Percentiles rank a stretch among this genome's conserved stretches.
phyloP scores from a whole-genome alignment of 192 early-diverging fungal species.

The Umbelopsis ramanniana region DNA sequence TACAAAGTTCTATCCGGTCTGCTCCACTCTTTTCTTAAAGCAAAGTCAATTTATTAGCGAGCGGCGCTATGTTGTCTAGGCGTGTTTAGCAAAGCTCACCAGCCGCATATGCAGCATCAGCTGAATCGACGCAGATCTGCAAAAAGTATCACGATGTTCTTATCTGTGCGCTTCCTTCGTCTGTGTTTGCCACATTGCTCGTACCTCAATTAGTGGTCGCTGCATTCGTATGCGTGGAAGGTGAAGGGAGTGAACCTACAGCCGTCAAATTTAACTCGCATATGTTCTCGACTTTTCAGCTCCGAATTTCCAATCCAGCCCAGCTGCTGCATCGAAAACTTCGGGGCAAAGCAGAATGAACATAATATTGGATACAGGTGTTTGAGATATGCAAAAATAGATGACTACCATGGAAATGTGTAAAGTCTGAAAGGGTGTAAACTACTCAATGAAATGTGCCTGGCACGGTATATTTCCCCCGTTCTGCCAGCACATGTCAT shows the following conservation, averaged over 20 bases:
- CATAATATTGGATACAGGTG: too few species aligned
- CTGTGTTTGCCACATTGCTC: background rate
- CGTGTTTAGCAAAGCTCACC: background rate
- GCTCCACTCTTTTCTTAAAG: constrained; percentile 56
- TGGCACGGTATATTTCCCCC: too few species aligned
- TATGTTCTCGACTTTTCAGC: too few species aligned
- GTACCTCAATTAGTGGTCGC: constrained; percentile 9
- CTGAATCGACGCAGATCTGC: constrained; percentile 15
- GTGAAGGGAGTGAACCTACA: background rate
- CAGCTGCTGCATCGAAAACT: too few species aligned
- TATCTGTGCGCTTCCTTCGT: background rate
- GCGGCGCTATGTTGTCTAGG: background rate
- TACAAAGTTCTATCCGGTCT: constrained; percentile 65
- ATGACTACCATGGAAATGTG: too few species aligned
- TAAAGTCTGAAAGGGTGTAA: too few species aligned
- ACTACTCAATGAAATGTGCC: too few species aligned
- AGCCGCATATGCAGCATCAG: background rate
- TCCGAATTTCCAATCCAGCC: too few species aligned
- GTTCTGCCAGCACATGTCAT: too few species aligned
- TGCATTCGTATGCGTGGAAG: background rate
- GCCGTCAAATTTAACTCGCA: background rate
- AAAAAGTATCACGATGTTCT: background rate
- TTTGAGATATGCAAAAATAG: too few species aligned
- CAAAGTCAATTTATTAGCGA: background rate
- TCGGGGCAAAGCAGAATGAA: too few species aligned